Evolutionary conservation across 306 rosid genomes (phyloP).

Genomic region (Quercus glauca): DNA sequence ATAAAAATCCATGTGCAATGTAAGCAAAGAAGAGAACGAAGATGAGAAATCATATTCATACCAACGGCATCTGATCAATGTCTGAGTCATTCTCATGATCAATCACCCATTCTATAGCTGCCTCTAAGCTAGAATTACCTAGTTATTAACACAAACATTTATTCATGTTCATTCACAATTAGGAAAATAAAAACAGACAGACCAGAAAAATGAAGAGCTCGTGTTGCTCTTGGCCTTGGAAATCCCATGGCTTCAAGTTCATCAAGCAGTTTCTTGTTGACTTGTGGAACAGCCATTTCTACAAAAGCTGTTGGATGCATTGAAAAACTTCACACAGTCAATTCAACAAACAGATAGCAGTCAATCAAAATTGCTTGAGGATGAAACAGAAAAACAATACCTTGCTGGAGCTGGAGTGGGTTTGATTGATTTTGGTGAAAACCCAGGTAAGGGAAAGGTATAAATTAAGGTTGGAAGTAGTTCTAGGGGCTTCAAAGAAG

Average conservation of each 20-base stretch:
- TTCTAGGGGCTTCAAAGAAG: neutral
- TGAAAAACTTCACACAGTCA: neutral
- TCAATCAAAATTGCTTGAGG: neutral
- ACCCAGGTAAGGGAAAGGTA: neutral
- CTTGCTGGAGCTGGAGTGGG: neutral
- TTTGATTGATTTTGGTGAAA: neutral
- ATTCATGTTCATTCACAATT: neutral
- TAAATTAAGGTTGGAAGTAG: neutral
- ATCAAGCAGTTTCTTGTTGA: constrained; percentile 29
- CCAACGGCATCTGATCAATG: constrained; percentile 44
- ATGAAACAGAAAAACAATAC: neutral
- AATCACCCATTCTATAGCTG: constrained; percentile 40
- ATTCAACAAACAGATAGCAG: neutral
- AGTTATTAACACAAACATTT: neutral
- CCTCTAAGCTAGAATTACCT: constrained; percentile 21
- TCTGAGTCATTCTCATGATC: constrained; percentile 46
- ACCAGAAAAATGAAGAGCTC: constrained; percentile 51
- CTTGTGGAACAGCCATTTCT: constrained; percentile 39
- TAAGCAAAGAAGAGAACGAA: neutral
- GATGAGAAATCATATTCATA: constrained; percentile 9
- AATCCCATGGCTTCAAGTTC: constrained; percentile 44
- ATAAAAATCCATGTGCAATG: neutral
- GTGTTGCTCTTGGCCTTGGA: constrained; percentile 26
- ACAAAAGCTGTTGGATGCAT: neutral
- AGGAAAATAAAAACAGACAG: neutral